Evolutionary conservation across 345 rosid genomes (phyloP), one percentile per base, ranked within the genome.

Genomic region (Linum tenue): DNA sequence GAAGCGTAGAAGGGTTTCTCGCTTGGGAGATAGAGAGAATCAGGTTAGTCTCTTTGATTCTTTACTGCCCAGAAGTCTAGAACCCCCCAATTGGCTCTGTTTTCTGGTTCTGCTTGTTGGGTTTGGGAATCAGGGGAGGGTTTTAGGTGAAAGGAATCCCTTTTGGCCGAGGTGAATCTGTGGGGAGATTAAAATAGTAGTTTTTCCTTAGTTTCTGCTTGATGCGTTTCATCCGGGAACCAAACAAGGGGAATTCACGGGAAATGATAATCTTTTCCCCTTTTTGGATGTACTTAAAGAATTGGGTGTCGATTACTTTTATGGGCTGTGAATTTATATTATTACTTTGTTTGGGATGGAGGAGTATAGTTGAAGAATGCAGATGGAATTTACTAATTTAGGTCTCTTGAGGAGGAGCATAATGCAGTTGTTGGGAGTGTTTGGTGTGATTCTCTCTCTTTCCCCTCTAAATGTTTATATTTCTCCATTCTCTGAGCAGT

Each of bases 321-420:
- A 51, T 39, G 14, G 10, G 11, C 31, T 40, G 55, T 78, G 73
- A 67, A 44, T 75, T 63, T 62, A 35, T 58, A 39, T 67, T 36
- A 35, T 57, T 48, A 15, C 37, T 53, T 57, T 31, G 56, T 59
- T 7, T 9, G 9, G 3, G 15, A 2, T 1, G 58, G 63, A 37
- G 36, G 69, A 67, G 83, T 76, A 61, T 74, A 42, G 67, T 48
- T 67, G 67, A 81, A 76, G 84, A 48, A 81, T 75, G 79, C 74
- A 56, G 76, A 77, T 76, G 66, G 76, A 61, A 22, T 22, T 22
- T 22, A 22, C 31, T 22, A 22, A 22, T 22, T 64, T 53, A 68
- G 74, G 65, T 64, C 67, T 59, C 48, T 68, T 67, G 60, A 66
- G 43, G 70, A 55, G 63, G 8, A 15, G 42, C 31, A 22, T 0